These are phyloP conservation scores for Tephrocybe sp. DNA, from an alignment of 768 basidiomycete species.

Conservation along the genomic window DNA sequence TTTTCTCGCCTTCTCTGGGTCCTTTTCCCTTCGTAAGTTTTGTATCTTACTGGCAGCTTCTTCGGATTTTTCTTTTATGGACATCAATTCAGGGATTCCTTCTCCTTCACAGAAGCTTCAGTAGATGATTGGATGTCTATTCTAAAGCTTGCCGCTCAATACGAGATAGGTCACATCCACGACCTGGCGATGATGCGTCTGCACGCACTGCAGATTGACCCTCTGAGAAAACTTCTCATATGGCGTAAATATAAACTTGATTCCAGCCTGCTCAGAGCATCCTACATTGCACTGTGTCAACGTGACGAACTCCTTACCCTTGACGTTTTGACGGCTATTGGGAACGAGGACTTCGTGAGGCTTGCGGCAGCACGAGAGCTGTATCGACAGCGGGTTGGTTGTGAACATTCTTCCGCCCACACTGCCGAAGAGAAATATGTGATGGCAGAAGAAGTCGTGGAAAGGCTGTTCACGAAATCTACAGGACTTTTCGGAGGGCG, in stretches of 20 bases:
- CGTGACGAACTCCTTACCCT: constrained; percentile 32
- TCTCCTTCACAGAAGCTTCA: constrained; percentile 21
- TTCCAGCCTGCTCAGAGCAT: constrained; percentile 25
- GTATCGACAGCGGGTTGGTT: constrained; percentile 29
- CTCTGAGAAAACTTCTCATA: constrained; percentile 33
- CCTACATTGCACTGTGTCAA: constrained; percentile 29
- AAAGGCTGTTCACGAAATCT: constrained; percentile 2
- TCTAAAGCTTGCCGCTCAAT: constrained; percentile 33
- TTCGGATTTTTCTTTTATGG: background rate
- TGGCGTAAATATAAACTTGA: constrained; percentile 36
- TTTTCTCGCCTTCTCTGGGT: constrained; percentile 56
- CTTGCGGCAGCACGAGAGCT: constrained; percentile 31
- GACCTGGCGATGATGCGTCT: constrained; percentile 27
- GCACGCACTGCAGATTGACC: constrained; percentile 28
- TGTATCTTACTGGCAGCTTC: background rate
- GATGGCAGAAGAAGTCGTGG: constrained; percentile 10
- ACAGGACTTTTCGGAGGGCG: background rate
- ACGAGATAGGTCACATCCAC: constrained; percentile 30
- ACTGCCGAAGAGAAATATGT: constrained; percentile 1
- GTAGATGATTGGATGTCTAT: constrained; percentile 32
- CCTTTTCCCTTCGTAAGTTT: constrained; percentile 50
- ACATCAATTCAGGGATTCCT: constrained; percentile 8
- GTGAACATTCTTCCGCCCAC: background rate
- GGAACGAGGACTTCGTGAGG: constrained; percentile 32
- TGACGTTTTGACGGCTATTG: constrained; percentile 31